phyloP scores from a whole-genome alignment of 306 rosid genomes.

The Begonia fuchsioides region DNA sequence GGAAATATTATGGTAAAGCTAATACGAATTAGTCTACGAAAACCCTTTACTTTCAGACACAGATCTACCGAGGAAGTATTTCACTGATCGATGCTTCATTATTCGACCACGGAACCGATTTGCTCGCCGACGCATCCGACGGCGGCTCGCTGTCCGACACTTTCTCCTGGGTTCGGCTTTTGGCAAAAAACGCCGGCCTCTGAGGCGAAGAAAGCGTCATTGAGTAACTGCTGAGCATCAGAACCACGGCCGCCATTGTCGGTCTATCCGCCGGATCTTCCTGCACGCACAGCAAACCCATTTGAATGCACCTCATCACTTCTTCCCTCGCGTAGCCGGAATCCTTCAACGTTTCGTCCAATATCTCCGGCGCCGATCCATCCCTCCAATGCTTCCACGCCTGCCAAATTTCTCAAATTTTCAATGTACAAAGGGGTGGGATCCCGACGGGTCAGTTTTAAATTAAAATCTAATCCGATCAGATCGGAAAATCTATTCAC shows the following conservation, averaged over 20 bases:
- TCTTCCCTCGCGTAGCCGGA: constrained; percentile 12
- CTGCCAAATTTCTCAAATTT: constrained; percentile 4
- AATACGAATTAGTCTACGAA: too few species aligned
- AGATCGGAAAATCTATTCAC: too few species aligned
- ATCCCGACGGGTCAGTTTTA: too few species aligned
- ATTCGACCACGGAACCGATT: neutral
- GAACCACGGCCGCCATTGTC: constrained; percentile 25
- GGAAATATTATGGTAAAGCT: too few species aligned
- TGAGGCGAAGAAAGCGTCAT: constrained; percentile 15
- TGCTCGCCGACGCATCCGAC: neutral
- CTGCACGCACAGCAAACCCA: constrained; percentile 32
- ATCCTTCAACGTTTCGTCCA: constrained; percentile 17
- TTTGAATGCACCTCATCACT: constrained; percentile 29
- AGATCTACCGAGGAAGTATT: constrained; percentile 2
- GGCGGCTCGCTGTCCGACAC: neutral
- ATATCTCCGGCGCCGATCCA: constrained; percentile 9
- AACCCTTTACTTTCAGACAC: too few species aligned
- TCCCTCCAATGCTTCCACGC: constrained; percentile 29
- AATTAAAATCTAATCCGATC: too few species aligned
- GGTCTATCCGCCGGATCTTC: constrained; percentile 33
- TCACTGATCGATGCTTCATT: constrained; percentile 5
- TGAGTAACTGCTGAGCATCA: constrained; percentile 25
- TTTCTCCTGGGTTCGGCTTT: constrained; percentile 2
- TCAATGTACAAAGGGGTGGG: too few species aligned
- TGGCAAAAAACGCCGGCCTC: constrained; percentile 17